Base-by-base conservation (phyloP, 1,139 yeast genomes). In the Zhuliangozyma parablackwelliae region DNA sequence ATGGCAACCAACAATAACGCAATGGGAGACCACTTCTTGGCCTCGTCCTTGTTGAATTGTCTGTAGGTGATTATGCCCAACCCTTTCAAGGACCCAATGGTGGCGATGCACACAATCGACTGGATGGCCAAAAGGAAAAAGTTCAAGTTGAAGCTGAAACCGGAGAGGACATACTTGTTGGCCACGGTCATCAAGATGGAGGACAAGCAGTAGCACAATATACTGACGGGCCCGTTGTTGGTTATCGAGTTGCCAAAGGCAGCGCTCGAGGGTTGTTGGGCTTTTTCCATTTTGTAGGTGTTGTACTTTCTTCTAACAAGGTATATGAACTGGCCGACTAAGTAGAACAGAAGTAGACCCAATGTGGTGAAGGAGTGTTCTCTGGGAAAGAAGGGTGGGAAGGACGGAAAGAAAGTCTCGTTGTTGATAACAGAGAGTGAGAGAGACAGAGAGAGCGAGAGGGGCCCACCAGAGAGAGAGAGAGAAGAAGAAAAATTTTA, bases 131-230 rank as follows among this genome's bases (percentile, higher is more conserved):
- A 72, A 58, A 92, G 75, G 55, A 92, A 82, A 60, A 89, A 89
- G 70, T 89, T 88, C 76, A 92, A 78, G 72, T 90, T 92, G 74
- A 92, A 92, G 38, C 74, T 65, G 46, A 76, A 74, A 32, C 90
- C 92, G 33, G 90, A 82, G 42, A 92, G 82, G 44, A 92, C 97
- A 59, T 80, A 89, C 68, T 92, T 92, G 75, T 92, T 92, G 44
- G 97, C 90, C 45, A 90, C 87, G n/a, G 98, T 92, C 98, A 92
- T 92, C 63, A 90, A 68, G 53, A 92, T 90, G 21, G 97, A 92
- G 24, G 97, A 85, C 42, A 77, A 74, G 72, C 97, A 92, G 78
- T 92, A 92, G 30, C 88, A 76, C 45, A 82, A 63, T 52, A 90
- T 87, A 39, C 97, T 89, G 49, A 87, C 73, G 16, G 94, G 90